Conservation (phyloP, 306 rosid genomes). For the Trichosanthes truncata region DNA sequence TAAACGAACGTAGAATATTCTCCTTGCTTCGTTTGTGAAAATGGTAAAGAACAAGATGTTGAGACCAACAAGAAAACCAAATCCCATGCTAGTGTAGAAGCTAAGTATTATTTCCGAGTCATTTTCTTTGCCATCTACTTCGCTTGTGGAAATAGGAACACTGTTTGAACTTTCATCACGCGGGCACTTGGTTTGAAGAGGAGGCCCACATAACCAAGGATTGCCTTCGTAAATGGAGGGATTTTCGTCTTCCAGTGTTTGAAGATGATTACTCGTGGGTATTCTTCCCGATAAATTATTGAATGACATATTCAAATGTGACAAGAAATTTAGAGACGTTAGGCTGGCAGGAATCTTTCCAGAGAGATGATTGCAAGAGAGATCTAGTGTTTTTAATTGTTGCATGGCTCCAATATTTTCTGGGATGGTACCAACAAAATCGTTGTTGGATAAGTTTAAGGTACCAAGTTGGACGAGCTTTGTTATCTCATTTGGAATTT, state of each 20-base stretch:
- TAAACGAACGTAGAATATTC: not conserved
- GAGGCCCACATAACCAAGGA: not conserved
- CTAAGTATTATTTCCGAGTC: no score
- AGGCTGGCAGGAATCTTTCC: not conserved
- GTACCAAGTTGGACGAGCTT: no score
- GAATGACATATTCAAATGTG: not conserved
- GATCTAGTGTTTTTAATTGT: not conserved
- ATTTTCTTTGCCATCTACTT: not conserved
- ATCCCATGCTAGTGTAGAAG: not conserved
- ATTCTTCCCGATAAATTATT: not conserved
- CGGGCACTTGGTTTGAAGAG: not conserved
- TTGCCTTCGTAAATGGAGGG: not conserved
- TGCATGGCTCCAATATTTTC: not conserved
- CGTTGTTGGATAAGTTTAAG: no score
- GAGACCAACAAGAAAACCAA: not conserved
- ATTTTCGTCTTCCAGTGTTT: not conserved
- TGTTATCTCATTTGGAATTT: no score
- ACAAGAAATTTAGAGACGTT: no score
- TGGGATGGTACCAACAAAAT: not conserved
- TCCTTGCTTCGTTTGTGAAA: no score
- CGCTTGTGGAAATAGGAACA: not conserved
- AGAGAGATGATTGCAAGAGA: not conserved
- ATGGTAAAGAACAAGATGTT: not conserved
- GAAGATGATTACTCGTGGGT: not conserved
- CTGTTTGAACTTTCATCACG: not conserved